Base-by-base conservation (phyloP, 164 flowering plant species). In the Litsea cubeba region DNA sequence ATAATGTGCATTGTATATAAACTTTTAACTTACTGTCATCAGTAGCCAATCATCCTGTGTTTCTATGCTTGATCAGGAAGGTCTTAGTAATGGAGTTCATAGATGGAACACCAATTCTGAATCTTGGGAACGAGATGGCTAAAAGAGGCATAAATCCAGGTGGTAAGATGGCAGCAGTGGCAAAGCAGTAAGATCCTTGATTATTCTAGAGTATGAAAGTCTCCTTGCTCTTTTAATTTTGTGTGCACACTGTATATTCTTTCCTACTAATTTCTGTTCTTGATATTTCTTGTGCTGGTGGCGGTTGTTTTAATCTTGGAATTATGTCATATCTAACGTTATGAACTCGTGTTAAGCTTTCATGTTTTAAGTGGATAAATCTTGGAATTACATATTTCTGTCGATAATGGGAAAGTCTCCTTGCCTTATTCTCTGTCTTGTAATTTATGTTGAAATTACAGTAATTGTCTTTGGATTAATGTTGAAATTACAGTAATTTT, bases 1-100 rank as follows among this genome's bases (percentile, higher is more conserved):
- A 20, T 54, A 54, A 14, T 18, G 20, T 14, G 60, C 60, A 14
- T 54, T 20, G n/a, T 54, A 54, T 20, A 17, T 54, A 54, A 54
- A 54, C 60, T 54, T 15, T 54, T 20, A 54, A 17, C 18, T 54
- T 15, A 54, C 12, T 54, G 60, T 18, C 60, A 40, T 40, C n/a
- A 20, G n/a, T 54, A 54, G 60, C 17, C 60, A 32, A 26, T 73
- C 25, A 76, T 66, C 17, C 69, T 50, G 23, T 69, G 57, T 72
- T 78, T 65, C 50, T 76, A 67, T 76, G 40, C 67, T 73, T 79
- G 49, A 35, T 35, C 76, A 95, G 99, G 92, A 91, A 82, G 84
- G 95, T 87, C 76, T 84, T 95, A 69, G 88, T 93, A 63, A 95
- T 95, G 98, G 99, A 95, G 72, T 93, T 86, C 74, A 87, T 95